Conservation (phyloP, 805 yeast genomes). For the Candida jianshihensis region DNA sequence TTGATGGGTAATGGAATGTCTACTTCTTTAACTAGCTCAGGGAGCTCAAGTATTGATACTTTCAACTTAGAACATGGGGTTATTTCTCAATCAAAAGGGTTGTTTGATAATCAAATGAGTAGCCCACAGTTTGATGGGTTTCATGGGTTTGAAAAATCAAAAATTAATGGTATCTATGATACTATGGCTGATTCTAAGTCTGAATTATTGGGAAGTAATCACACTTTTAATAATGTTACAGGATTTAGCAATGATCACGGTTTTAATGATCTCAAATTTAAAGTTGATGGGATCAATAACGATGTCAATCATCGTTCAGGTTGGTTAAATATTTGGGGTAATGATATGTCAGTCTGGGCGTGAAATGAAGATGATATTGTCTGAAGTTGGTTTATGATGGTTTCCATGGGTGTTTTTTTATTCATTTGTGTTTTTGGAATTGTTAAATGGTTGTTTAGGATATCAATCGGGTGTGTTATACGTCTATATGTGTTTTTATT, state of each 20-base stretch:
- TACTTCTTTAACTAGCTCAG: slow-evolving; percentile 18
- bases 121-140: no score
- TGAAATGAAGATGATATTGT: slow-evolving; percentile 4
- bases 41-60: neutral
- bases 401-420: neutral
- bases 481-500: no score
- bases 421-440: neutral
- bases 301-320: slow-evolving; percentile 8
- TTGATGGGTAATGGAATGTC: slow-evolving; percentile 11
- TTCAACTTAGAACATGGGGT: neutral
- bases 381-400: no score
- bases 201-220: neutral
- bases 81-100: neutral
- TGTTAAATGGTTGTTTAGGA: no score
- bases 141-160: no score
- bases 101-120: no score
- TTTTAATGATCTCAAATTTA: slow-evolving; percentile 2
- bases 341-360: slow-evolving; percentile 26
- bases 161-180: no score
- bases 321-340: slow-evolving; percentile 25
- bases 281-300: slow-evolving; percentile 2
- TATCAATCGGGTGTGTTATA: no score
- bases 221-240: neutral
- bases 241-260: neutral
- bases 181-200: neutral